Percentiles rank a stretch among this genome's conserved stretches.
Conservation (phyloP, 2,329 filamentous ascomycete genomes). For the Verticillium nubilum region DNA sequence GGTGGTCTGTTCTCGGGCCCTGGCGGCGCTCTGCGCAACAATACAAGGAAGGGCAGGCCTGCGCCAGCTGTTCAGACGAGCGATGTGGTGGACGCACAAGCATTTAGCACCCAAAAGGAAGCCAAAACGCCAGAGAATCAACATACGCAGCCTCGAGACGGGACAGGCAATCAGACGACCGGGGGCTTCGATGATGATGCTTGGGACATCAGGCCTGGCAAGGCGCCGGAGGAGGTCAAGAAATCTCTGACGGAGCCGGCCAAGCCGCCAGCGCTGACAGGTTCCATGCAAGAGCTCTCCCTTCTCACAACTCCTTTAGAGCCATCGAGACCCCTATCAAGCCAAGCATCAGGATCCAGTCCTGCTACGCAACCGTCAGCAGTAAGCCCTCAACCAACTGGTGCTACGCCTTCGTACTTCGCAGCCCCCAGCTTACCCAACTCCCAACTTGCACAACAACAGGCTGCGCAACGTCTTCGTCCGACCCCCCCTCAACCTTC, state of each 20-base stretch:
- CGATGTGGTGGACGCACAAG: slow-evolving; percentile 82
- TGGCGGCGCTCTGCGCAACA: slow-evolving; percentile 86
- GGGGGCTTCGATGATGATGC: slow-evolving; percentile 89
- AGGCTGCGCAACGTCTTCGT: slow-evolving; percentile 31
- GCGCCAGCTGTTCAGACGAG: slow-evolving; percentile 80
- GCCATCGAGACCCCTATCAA: slow-evolving; percentile 36
- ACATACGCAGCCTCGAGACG: not conserved
- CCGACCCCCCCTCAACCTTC: slow-evolving; percentile 35
- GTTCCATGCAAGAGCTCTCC: slow-evolving; percentile 58
- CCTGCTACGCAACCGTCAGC: slow-evolving; percentile 19
- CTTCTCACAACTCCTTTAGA: slow-evolving; percentile 47
- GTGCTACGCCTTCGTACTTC: slow-evolving; percentile 57
- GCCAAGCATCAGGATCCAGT: slow-evolving; percentile 16
- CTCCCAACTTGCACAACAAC: slow-evolving; percentile 16
- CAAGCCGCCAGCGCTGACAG: slow-evolving; percentile 49
- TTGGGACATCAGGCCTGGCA: slow-evolving; percentile 88
- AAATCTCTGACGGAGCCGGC: slow-evolving; percentile 22
- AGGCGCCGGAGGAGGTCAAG: slow-evolving; percentile 38
- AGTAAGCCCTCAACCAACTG: slow-evolving; percentile 39
- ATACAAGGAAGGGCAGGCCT: slow-evolving; percentile 87
- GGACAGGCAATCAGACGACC: not conserved
- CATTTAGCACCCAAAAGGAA: slow-evolving; percentile 63
- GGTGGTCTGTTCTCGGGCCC: slow-evolving; percentile 85
- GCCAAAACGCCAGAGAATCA: slow-evolving; percentile 19
- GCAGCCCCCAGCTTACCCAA: slow-evolving; percentile 11